Conservation (phyloP, 176 grass and related monocot species). For the Aegilops tauschii region DNA sequence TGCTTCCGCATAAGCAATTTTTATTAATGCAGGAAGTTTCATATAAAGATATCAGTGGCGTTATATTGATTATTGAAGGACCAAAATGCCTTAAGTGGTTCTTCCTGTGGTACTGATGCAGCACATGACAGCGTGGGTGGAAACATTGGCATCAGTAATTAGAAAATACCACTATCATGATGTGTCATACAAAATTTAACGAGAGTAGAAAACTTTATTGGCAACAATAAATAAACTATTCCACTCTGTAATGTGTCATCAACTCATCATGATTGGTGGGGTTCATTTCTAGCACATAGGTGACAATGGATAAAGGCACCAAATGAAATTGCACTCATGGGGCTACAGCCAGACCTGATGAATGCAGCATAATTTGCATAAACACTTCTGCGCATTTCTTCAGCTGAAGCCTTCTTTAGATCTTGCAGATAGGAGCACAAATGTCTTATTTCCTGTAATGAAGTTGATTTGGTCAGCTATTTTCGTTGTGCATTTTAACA, state of each 20-base stretch:
- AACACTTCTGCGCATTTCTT: constrained; percentile 97
- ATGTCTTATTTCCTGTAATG: constrained; percentile 85
- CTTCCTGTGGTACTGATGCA: not conserved
- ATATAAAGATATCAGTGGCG: not conserved
- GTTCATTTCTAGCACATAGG: constrained; percentile 17
- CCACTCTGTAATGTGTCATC: not conserved
- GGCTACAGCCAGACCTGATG: constrained; percentile 52
- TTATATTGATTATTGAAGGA: not conserved
- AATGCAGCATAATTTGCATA: constrained; percentile 98
- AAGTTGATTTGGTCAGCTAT: constrained; percentile 41
- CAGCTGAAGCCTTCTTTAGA: constrained; percentile 96
- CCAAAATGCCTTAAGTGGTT: not conserved
- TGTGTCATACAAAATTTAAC: not conserved
- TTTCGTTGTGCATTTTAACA: not conserved
- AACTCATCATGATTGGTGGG: not conserved
- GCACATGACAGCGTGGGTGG: not conserved
- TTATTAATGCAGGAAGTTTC: not conserved
- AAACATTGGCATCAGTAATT: not conserved
- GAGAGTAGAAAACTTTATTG: not conserved
- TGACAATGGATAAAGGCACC: not conserved
- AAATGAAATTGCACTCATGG: not conserved
- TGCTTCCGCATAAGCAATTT: not conserved
- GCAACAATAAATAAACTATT: not conserved
- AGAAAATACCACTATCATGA: not conserved
- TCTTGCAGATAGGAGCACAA: constrained; percentile 93